phyloP scores from a whole-genome alignment of 2,329 filamentous ascomycete species.

The Ophiocordyceps australis region DNA sequence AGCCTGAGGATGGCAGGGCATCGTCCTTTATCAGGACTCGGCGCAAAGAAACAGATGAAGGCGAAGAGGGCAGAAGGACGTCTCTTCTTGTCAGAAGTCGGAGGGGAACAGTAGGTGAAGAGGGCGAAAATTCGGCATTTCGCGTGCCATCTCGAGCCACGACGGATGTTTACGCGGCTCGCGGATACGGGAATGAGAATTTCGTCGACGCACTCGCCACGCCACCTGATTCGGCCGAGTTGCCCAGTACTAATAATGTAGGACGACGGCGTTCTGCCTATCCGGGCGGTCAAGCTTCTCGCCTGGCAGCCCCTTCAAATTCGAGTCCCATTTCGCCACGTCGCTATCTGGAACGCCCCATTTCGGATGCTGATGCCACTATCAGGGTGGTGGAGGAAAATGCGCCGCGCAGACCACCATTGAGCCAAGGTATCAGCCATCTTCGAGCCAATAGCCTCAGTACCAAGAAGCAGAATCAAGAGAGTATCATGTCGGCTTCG shows the following conservation, averaged over 20 bases:
- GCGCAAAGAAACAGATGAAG: slow-evolving; percentile 27
- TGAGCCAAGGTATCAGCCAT: slow-evolving; percentile 21
- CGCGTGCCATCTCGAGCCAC: slow-evolving; percentile 39
- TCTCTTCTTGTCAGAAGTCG: slow-evolving; percentile 25
- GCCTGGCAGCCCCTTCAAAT: slow-evolving; percentile 20
- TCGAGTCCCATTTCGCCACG: slow-evolving; percentile 20
- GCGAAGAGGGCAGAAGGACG: slow-evolving; percentile 23
- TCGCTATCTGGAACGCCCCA: slow-evolving; percentile 28
- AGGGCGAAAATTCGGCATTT: slow-evolving; percentile 30
- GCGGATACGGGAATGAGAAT: too few relatives aligned
- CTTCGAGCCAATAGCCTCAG: slow-evolving; percentile 27
- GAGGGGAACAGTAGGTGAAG: slow-evolving; percentile 25
- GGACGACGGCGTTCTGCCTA: slow-evolving; percentile 34
- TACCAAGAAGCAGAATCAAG: slow-evolving; percentile 18
- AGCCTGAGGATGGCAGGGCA: slow-evolving; percentile 29
- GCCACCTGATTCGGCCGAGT: too few relatives aligned
- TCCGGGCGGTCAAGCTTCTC: slow-evolving; percentile 25
- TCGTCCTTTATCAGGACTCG: slow-evolving; percentile 27
- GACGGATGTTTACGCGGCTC: slow-evolving; percentile 31
- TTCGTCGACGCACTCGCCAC: too few relatives aligned
- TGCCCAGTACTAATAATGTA: too few relatives aligned
- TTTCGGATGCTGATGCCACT: slow-evolving; percentile 14
- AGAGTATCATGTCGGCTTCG: slow-evolving; percentile 18
- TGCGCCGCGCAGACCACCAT: slow-evolving; percentile 20
- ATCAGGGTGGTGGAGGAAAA: slow-evolving; percentile 8